A percentile compares a stretch with the other conserved stretches of the same genome.
phyloP scores from a whole-genome alignment of 2,329 filamentous ascomycete species.

The Pseudogymnoascus sp. region DNA sequence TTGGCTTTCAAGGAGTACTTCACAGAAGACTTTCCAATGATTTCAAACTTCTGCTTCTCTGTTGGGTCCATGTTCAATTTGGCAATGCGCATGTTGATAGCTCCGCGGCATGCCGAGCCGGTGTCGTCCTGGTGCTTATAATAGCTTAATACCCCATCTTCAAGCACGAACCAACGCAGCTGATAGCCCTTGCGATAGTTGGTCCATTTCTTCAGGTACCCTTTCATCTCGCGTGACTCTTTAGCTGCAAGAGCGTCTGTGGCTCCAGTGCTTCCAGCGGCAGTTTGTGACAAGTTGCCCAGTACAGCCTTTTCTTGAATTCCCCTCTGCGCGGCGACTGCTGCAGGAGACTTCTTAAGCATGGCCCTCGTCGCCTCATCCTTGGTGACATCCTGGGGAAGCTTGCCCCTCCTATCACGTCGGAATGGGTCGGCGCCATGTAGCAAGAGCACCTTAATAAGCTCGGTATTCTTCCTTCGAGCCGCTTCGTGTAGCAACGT shows the following conservation, averaged over 20 bases:
- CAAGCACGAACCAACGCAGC: conserved; percentile 92
- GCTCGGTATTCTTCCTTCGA: conserved; percentile 72
- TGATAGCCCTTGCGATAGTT: conserved; percentile 98
- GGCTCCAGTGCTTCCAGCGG: conserved; percentile 43
- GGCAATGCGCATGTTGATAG: conserved; percentile 98
- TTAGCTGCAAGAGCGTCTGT: conserved; percentile 63
- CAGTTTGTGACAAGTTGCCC: conserved; percentile 56
- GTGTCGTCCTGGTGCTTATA: conserved; percentile 99
- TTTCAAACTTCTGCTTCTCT: conserved; percentile 96
- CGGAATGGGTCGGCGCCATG: conserved; percentile 96
- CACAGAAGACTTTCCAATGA: conserved; percentile 94
- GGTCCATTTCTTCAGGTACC: conserved; percentile 98
- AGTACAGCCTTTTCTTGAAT: conserved; percentile 97
- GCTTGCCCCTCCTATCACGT: conserved; percentile 86
- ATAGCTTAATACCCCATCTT: conserved; percentile 95
- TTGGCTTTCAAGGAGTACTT: conserved; percentile 98
- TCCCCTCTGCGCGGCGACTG: conserved; percentile 84
- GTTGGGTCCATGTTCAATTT: conserved; percentile 91
- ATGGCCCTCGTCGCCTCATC: conserved; percentile 84
- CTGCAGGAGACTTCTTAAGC: conserved; percentile 88
- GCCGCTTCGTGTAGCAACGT: conserved; percentile 91
- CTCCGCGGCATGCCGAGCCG: conserved; percentile 89
- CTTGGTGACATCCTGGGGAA: conserved; percentile 93
- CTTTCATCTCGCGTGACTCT: conserved; percentile 94
- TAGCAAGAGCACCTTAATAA: conserved; percentile 83